These are phyloP conservation scores for Rhodotorula sp. DNA, from an alignment of 1,284 basidiomycete genomes.

Conservation along the genomic window DNA sequence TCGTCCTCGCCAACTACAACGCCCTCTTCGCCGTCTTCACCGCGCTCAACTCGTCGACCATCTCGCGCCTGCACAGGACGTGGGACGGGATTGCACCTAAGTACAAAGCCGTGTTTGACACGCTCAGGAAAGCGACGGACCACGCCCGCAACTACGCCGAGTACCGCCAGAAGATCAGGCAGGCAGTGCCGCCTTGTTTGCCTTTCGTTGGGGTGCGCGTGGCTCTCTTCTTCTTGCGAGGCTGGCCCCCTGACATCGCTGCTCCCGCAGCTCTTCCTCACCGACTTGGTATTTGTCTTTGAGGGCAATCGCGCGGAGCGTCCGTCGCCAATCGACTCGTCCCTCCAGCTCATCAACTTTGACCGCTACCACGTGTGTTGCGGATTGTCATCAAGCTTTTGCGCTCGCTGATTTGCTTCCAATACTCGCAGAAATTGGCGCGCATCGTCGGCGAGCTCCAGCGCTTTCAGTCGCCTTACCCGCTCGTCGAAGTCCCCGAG, in stretches of 20 bases:
- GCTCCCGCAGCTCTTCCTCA: constrained; percentile 31
- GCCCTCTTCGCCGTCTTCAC: constrained; percentile 52
- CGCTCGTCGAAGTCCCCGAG: constrained; percentile 76
- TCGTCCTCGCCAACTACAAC: constrained; percentile 51
- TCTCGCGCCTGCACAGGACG: constrained; percentile 48
- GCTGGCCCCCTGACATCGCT: background rate
- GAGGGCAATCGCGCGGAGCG: constrained; percentile 89
- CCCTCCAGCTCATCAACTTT: constrained; percentile 86
- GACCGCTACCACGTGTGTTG: constrained; percentile 70
- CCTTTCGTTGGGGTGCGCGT: constrained; percentile 77
- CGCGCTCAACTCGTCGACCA: constrained; percentile 50
- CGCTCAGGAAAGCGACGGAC: constrained; percentile 79
- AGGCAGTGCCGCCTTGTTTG: constrained; percentile 79
- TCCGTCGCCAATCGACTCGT: constrained; percentile 65
- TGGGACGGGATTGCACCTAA: constrained; percentile 77
- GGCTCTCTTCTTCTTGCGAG: background rate
- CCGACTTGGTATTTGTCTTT: constrained; percentile 77
- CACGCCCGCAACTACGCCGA: constrained; percentile 87
- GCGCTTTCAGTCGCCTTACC: constrained; percentile 84
- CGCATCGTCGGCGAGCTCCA: constrained; percentile 86
- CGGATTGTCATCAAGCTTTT: background rate
- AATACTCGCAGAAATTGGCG: constrained; percentile 64
- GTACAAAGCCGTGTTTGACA: constrained; percentile 73
- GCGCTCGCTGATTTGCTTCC: background rate
- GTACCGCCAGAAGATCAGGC: constrained; percentile 66